Percentiles rank a stretch among this genome's conserved stretches.
These are phyloP conservation scores for Lentinula aciculospora DNA, from an alignment of 768 basidiomycete species.

Conservation along the genomic window DNA sequence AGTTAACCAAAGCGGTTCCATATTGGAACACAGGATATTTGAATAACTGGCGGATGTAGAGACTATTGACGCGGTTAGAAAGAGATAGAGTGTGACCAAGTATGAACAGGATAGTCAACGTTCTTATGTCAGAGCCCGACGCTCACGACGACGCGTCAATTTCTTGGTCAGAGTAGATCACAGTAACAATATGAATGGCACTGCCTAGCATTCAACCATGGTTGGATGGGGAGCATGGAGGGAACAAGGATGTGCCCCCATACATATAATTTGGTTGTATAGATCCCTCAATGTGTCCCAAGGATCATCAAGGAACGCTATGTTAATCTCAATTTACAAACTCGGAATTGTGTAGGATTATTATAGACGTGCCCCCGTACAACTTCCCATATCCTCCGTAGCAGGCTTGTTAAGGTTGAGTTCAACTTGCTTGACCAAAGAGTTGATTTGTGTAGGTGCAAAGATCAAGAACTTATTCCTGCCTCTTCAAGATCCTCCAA, in stretches of 20 bases:
- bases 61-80: neutral
- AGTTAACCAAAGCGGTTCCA: neutral
- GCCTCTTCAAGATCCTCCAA: neutral
- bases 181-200: neutral
- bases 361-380: neutral
- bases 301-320: slow-evolving; percentile 2
- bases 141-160: neutral
- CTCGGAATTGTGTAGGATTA: neutral
- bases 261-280: neutral
- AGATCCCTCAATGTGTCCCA: neutral
- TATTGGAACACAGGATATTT: neutral
- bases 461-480: neutral
- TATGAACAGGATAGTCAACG: neutral
- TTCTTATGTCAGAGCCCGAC: neutral
- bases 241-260: neutral
- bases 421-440: neutral
- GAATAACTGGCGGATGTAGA: neutral
- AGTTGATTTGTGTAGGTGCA: neutral
- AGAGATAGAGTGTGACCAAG: neutral
- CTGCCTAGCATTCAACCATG: neutral
- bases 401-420: no score
- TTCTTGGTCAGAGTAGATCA: neutral
- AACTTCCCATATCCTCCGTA: neutral
- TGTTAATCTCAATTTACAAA: neutral
- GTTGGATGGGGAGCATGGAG: neutral